phyloP scores from a whole-genome alignment of 2,329 filamentous ascomycete species.

The Teratosphaeria pseudoeucalypti region DNA sequence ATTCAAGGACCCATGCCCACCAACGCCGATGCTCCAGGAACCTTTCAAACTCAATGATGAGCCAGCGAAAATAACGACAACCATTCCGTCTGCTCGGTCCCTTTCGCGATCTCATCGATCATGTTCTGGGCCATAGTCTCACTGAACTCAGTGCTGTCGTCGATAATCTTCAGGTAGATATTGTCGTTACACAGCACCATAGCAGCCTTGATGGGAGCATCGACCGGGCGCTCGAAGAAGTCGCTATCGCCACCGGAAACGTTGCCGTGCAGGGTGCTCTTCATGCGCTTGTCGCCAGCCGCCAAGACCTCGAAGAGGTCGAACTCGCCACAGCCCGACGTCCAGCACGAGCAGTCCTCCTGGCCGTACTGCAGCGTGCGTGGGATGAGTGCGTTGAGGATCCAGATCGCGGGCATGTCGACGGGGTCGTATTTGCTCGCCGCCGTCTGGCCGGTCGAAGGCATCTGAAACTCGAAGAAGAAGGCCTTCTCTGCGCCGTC shows the following conservation, averaged over 20 bases:
- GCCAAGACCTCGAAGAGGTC: conserved; percentile 65
- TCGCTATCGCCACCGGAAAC: conserved; percentile 56
- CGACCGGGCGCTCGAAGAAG: conserved; percentile 58
- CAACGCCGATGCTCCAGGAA: not conserved
- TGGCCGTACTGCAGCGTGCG: conserved; percentile 58
- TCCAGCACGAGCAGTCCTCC: conserved; percentile 61
- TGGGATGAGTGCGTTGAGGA: conserved; percentile 63
- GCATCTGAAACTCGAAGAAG: conserved; percentile 66
- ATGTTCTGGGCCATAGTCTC: conserved; percentile 17
- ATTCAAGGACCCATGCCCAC: not conserved
- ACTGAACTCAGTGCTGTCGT: conserved; percentile 29
- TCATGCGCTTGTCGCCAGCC: conserved; percentile 54
- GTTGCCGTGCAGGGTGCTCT: conserved; percentile 58
- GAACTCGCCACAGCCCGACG: conserved; percentile 59
- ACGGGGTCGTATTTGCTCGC: conserved; percentile 24
- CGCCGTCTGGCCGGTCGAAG: conserved; percentile 43
- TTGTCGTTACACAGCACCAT: conserved; percentile 48
- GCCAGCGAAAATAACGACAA: not conserved
- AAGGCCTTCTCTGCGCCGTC: conserved; percentile 60
- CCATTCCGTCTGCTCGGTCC: not conserved
- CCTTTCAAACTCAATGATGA: not conserved
- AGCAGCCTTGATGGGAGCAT: conserved; percentile 51
- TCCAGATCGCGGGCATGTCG: conserved; percentile 67
- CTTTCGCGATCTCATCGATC: not conserved
- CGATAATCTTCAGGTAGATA: conserved; percentile 46